Base-by-base conservation (phyloP, 805 yeast genomes). In the Yarrowia deformans region DNA sequence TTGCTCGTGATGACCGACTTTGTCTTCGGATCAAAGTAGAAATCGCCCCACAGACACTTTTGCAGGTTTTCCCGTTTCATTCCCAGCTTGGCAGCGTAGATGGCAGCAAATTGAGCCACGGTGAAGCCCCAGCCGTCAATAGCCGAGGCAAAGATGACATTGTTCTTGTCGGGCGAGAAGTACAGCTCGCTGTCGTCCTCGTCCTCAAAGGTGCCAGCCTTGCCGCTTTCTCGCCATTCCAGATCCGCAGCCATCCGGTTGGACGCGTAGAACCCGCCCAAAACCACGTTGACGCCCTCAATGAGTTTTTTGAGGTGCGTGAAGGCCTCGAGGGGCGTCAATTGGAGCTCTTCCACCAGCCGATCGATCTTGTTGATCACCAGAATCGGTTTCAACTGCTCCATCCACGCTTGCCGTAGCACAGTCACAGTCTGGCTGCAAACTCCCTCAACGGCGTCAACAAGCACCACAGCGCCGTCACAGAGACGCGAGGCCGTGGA, bases 61-160 rank as follows among this genome's bases (percentile, higher is more conserved):
- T 89, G 88, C 55, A 95, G 82, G 68, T 87, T 91, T 19, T 87
- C 86, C 71, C 93, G 87, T 72, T 91, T 90, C 72, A 94, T 89
- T 0, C 97, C 97, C 19, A 94, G 81, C 74, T 92, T 92, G 61
- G 86, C 86, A 79, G 90, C 95, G 77, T 92, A 91, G 42, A 95
- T 87, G 69, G 90, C 88, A 8, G 97, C 90, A 78, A 95, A 90
- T 72, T 95, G 97, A 66, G 91, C 87, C 63, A 95, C 83, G 52
- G 91, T 90, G 78, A 95, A 95, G 0, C 98, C 99, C 98, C 99
- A 95, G 13, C 98, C 98, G 79, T 95, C 99, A 19, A 90, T 83
- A 0, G 99, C 99, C 42, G 88, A 84, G 0, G 97, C 94, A 81
- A 94, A 94, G 0, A 94, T 86, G 6, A 94, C 97, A 75, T 94